A percentile compares a stretch with the other conserved stretches of the same genome.
Evolutionary conservation across 1,139 yeast genomes (phyloP).

Genomic region (Geotrichum europaeum): DNA sequence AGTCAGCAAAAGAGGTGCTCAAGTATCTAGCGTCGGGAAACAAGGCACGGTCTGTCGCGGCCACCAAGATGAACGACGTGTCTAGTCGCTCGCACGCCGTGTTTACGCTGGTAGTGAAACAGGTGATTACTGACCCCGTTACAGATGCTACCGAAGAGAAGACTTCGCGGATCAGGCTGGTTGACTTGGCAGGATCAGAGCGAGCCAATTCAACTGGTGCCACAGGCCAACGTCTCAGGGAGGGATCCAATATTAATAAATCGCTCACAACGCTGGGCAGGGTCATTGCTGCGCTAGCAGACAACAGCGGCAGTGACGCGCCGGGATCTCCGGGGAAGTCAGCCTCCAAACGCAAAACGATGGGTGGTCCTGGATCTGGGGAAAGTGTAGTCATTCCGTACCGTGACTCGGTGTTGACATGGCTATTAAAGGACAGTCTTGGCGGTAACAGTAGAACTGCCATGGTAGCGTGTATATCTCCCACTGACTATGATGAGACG

Average conservation of each 20-base stretch:
- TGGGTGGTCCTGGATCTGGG: constrained; percentile 12
- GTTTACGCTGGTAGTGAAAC: constrained; percentile 55
- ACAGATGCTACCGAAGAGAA: constrained; percentile 49
- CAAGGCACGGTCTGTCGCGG: constrained; percentile 54
- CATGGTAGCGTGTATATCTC: constrained; percentile 72
- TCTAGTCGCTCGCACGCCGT: constrained; percentile 79
- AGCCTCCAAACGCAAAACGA: constrained; percentile 11
- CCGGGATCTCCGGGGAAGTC: constrained; percentile 10
- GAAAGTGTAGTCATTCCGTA: constrained; percentile 51
- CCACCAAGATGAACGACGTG: constrained; percentile 61
- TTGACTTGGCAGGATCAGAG: constrained; percentile 81
- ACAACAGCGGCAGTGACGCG: constrained; percentile 23
- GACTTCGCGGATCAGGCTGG: constrained; percentile 60
- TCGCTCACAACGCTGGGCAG: constrained; percentile 72
- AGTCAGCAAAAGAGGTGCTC: constrained; percentile 42
- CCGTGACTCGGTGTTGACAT: constrained; percentile 67
- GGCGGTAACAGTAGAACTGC: constrained; percentile 73
- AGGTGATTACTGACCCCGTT: constrained; percentile 43
- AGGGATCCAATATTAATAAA: constrained; percentile 70
- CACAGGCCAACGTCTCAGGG: constrained; percentile 59
- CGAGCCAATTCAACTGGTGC: constrained; percentile 59
- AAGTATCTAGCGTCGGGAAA: constrained; percentile 45
- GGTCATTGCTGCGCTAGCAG: constrained; percentile 58
- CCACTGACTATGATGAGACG: constrained; percentile 70
- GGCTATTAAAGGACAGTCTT: constrained; percentile 63